These are phyloP conservation scores for Lipomyces japonicus DNA, from an alignment of 805 yeast species.

Conservation along the genomic window DNA sequence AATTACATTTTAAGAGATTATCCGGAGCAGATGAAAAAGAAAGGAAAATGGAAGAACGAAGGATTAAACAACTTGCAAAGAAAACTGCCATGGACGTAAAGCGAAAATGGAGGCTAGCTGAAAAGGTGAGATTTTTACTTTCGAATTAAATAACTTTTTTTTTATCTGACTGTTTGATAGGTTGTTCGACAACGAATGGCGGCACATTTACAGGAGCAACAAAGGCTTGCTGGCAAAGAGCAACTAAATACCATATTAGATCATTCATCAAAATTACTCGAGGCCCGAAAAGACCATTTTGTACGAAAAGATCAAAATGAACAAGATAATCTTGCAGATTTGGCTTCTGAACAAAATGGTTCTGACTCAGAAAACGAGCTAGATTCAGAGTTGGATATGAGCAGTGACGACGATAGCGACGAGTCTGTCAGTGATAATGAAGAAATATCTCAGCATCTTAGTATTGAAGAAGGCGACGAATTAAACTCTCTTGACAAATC, in stretches of 20 bases:
- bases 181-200: slow-evolving; percentile 68
- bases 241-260: slow-evolving; percentile 84
- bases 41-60: slow-evolving; percentile 68
- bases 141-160: background rate
- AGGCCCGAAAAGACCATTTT: slow-evolving; percentile 61
- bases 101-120: slow-evolving; percentile 87
- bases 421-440: slow-evolving; percentile 26
- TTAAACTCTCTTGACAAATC: slow-evolving; percentile 28
- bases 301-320: slow-evolving; percentile 3
- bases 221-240: slow-evolving; percentile 76
- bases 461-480: slow-evolving; percentile 26
- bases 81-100: slow-evolving; percentile 78
- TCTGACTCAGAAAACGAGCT: slow-evolving; percentile 12
- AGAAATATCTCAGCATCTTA: slow-evolving; percentile 10
- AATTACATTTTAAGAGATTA: slow-evolving; percentile 77
- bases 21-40: slow-evolving; percentile 86
- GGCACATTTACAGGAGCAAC: slow-evolving; percentile 60
- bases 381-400: slow-evolving; percentile 26
- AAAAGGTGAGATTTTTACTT: slow-evolving; percentile 49
- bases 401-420: slow-evolving; percentile 26
- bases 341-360: slow-evolving; percentile 15
- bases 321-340: slow-evolving; percentile 31
- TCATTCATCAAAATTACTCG: slow-evolving; percentile 83
- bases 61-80: slow-evolving; percentile 67
- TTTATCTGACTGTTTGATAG: slow-evolving; percentile 2